Evolutionary conservation across 371 early-diverging fungal genomes (phyloP).

Genomic region (Apophysomyces trapeziformis): DNA sequence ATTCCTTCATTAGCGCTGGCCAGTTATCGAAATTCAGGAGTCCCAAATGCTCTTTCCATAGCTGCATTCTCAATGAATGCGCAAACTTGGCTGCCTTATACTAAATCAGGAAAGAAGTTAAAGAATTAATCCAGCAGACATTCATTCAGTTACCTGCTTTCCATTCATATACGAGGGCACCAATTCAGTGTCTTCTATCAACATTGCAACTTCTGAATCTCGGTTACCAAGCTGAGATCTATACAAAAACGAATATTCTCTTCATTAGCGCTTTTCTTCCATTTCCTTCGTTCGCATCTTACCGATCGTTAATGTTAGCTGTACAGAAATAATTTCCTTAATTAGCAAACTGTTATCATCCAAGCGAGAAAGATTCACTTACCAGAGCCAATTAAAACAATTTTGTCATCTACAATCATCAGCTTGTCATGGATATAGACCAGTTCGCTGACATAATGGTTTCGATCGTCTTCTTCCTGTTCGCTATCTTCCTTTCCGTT

Average conservation of each 20-base stretch:
- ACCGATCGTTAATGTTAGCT: conserved; percentile 52
- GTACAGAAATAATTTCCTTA: background rate
- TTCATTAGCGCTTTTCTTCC: no score
- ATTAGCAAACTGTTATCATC: background rate
- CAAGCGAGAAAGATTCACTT: conserved; percentile 16
- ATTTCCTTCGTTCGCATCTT: background rate
- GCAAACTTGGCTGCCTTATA: conserved; percentile 79
- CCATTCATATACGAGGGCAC: conserved; percentile 78
- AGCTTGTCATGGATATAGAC: conserved; percentile 93
- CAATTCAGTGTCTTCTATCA: conserved; percentile 80
- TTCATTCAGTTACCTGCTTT: conserved; percentile 43
- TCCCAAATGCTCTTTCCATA: conserved; percentile 90
- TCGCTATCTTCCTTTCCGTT: background rate
- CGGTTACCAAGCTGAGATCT: conserved; percentile 90
- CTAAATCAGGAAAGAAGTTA: conserved; percentile 2
- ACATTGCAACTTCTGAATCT: conserved; percentile 89
- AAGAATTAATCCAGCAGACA: background rate
- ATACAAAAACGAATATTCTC: conserved; percentile 21
- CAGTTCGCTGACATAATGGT: conserved; percentile 77
- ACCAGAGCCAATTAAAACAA: conserved; percentile 84
- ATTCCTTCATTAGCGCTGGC: conserved; percentile 20
- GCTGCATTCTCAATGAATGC: conserved; percentile 64
- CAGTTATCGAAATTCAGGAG: conserved; percentile 52
- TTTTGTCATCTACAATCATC: conserved; percentile 88
- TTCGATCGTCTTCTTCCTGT: conserved; percentile 26